Percentiles rank a stretch among this genome's conserved stretches.
phyloP scores from a whole-genome alignment of 768 basidiomycete genomes.

The Psilocybe azurescens region DNA sequence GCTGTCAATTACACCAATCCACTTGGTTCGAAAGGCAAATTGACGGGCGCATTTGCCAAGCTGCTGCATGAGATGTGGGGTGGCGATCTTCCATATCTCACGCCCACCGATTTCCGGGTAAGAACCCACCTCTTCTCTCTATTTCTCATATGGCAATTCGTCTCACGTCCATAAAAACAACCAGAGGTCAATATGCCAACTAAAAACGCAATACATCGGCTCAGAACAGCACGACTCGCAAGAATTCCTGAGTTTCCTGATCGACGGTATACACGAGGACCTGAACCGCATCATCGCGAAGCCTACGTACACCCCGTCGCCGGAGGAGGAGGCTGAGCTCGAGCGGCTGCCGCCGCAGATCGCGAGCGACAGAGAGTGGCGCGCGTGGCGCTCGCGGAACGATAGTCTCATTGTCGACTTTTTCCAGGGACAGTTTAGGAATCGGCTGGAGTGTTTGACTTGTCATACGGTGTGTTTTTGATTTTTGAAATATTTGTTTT shows the following conservation, averaged over 20 bases:
- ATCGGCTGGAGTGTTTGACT: conserved; percentile 85
- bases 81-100: conserved; percentile 81
- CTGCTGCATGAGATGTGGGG: conserved; percentile 89
- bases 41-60: conserved; percentile 83
- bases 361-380: conserved; percentile 94
- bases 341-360: conserved; percentile 87
- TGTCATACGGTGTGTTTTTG: conserved; percentile 74
- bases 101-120: conserved; percentile 86
- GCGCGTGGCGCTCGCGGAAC: conserved; percentile 85
- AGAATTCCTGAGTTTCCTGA: conserved; percentile 92
- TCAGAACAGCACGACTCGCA: conserved; percentile 97
- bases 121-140: conserved; percentile 25
- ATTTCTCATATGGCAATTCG: neutral
- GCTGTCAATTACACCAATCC: conserved; percentile 88
- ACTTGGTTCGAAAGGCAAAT: conserved; percentile 83
- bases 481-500: conserved; percentile 1
- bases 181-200: conserved; percentile 50
- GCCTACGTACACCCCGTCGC: conserved; percentile 64
- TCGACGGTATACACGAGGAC: conserved; percentile 93
- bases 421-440: conserved; percentile 97
- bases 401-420: conserved; percentile 95
- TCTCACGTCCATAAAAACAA: neutral
- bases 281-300: conserved; percentile 83
- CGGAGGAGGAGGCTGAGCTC: conserved; percentile 86
- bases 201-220: conserved; percentile 78